phyloP scores from a whole-genome alignment of 169 alveolate species.

The Cryptosporidium andersoni region DNA sequence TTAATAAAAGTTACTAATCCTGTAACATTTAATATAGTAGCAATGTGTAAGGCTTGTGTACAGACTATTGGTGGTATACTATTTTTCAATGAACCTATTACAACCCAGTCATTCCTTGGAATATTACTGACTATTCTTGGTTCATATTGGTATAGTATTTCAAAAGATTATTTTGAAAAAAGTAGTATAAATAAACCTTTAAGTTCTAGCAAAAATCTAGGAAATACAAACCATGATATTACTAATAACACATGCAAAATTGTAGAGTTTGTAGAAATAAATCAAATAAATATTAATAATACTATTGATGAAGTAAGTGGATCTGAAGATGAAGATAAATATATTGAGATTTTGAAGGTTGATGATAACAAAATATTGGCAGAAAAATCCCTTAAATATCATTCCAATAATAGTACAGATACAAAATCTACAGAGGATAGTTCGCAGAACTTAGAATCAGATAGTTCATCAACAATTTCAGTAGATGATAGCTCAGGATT shows the following conservation, averaged over 20 bases:
- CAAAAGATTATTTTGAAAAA: no score
- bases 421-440: no score
- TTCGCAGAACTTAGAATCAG: no score
- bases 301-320: slow-evolving; percentile 3
- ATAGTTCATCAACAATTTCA: not conserved
- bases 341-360: no score
- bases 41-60: slow-evolving; percentile 69
- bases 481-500: slow-evolving; percentile 1
- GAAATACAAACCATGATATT: not conserved
- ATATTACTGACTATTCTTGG: slow-evolving; percentile 59
- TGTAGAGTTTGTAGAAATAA: not conserved
- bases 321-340: not conserved
- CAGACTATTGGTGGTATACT: slow-evolving; percentile 72
- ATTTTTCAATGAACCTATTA: slow-evolving; percentile 55
- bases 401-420: no score
- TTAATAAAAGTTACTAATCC: slow-evolving; percentile 7
- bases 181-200: slow-evolving; percentile 7
- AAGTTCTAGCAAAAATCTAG: slow-evolving; percentile 47
- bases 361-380: no score
- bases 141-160: slow-evolving; percentile 6
- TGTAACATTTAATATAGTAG: slow-evolving; percentile 72
- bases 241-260: slow-evolving; percentile 5
- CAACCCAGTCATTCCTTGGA: slow-evolving; percentile 44
- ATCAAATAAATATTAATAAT: slow-evolving; percentile 4
- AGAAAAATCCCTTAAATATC: no score